Conservation (phyloP, 768 basidiomycete species). For the Porpolomopsis calyptriformis region DNA sequence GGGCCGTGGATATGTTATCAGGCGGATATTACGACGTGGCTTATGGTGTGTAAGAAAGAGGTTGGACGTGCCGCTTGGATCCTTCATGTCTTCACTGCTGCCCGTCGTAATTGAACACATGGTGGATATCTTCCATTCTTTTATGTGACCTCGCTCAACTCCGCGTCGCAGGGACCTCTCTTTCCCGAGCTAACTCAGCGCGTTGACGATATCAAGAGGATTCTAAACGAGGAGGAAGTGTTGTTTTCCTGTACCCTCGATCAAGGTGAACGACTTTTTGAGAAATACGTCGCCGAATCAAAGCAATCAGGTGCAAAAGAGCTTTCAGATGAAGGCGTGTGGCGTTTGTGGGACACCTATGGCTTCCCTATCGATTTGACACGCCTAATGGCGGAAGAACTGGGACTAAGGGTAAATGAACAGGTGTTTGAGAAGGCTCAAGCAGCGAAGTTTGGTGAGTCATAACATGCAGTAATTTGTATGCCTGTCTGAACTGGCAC, state of each 20-base stretch:
- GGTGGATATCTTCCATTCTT: constrained; percentile 38
- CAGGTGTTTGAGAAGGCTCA: constrained; percentile 84
- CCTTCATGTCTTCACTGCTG: too few species aligned
- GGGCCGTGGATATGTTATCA: too few species aligned
- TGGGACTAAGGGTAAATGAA: constrained; percentile 74
- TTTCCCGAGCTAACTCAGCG: constrained; percentile 91
- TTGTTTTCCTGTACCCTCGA: constrained; percentile 96
- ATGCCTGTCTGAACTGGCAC: not conserved
- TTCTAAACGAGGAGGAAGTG: constrained; percentile 93
- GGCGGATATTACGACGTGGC: too few species aligned
- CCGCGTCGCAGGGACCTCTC: constrained; percentile 49
- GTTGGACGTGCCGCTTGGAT: too few species aligned
- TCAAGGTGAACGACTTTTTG: constrained; percentile 92
- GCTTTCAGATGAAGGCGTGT: constrained; percentile 86
- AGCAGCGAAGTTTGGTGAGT: constrained; percentile 27
- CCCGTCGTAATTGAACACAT: too few species aligned
- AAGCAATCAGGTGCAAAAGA: constrained; percentile 48
- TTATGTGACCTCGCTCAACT: constrained; percentile 8
- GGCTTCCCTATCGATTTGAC: constrained; percentile 98
- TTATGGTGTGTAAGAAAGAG: too few species aligned
- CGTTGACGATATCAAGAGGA: constrained; percentile 78
- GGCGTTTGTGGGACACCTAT: constrained; percentile 95
- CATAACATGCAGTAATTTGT: not conserved
- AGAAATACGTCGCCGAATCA: constrained; percentile 68
- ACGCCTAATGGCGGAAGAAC: constrained; percentile 92